phyloP scores from a whole-genome alignment of 2,329 filamentous ascomycete genomes.

The Hypoxylon sp. region DNA sequence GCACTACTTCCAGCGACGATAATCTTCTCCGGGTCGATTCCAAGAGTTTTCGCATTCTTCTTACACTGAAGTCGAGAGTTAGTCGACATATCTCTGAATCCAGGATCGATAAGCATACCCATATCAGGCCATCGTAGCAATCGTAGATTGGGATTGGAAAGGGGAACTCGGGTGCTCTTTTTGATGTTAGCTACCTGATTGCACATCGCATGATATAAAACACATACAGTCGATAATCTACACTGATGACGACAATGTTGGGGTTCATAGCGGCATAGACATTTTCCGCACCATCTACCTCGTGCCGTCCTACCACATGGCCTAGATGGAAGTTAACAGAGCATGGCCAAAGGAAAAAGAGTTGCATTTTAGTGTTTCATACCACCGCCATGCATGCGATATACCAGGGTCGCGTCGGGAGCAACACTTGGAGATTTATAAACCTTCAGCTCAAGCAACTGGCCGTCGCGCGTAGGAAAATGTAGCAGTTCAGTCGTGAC shows the following conservation, averaged over 20 bases:
- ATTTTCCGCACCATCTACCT: conserved; percentile 55
- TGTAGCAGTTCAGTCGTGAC: conserved; percentile 50
- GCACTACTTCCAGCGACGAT: conserved; percentile 64
- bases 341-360: background rate
- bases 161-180: conserved; percentile 64
- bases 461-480: conserved; percentile 54
- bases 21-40: conserved; percentile 55
- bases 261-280: conserved; percentile 52
- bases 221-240: conserved; percentile 56
- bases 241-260: conserved; percentile 55
- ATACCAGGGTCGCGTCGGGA: conserved; percentile 47
- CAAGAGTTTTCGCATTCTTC: conserved; percentile 58
- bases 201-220: background rate
- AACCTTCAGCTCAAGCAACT: conserved; percentile 54
- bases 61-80: conserved; percentile 58
- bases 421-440: conserved; percentile 50
- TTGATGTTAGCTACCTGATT: conserved; percentile 42
- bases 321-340: conserved; percentile 37
- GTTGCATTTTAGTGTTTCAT: conserved; percentile 4
- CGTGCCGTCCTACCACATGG: conserved; percentile 53
- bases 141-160: conserved; percentile 65
- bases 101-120: conserved; percentile 48
- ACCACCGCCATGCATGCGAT: conserved; percentile 57
- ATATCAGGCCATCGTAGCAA: conserved; percentile 62
- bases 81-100: conserved; percentile 51